Conservation (phyloP, 805 yeast species). For the Kregervanrija pseudodelftensis region DNA sequence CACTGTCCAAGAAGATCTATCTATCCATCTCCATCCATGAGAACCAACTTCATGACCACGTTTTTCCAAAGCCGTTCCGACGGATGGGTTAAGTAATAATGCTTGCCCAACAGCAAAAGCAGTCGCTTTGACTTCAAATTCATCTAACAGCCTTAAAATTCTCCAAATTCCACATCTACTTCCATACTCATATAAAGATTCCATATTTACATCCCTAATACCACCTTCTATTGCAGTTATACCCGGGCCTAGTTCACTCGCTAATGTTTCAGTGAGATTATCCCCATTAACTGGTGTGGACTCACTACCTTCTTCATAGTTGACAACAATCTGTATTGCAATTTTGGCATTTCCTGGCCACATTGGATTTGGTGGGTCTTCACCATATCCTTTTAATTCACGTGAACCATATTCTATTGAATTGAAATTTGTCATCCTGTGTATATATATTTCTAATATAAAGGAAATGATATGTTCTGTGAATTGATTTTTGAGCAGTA, state of each 20-base stretch:
- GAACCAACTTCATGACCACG: conserved; percentile 33
- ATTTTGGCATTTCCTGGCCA: conserved; percentile 18
- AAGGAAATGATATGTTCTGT: too few relatives aligned
- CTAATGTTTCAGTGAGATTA: conserved; percentile 8
- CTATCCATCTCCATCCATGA: conserved; percentile 33
- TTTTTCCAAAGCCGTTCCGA: conserved; percentile 28
- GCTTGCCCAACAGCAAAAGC: conserved; percentile 34
- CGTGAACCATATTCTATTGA: not conserved
- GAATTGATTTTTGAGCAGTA: too few relatives aligned
- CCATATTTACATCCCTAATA: conserved; percentile 12
- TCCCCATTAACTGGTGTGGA: conserved; percentile 5
- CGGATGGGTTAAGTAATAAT: conserved; percentile 26
- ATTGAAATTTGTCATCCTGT: too few relatives aligned
- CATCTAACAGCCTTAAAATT: conserved; percentile 25
- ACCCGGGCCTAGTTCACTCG: conserved; percentile 16
- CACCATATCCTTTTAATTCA: conserved; percentile 22
- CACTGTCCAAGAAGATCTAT: conserved; percentile 22
- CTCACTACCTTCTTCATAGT: conserved; percentile 23
- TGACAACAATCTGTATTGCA: conserved; percentile 19
- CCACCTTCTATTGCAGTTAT: too few relatives aligned
- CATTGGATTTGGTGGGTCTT: conserved; percentile 16
- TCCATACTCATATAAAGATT: conserved; percentile 15
- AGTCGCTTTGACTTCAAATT: conserved; percentile 27
- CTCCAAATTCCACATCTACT: conserved; percentile 16
- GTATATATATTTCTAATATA: too few relatives aligned